Evolutionary conservation across 345 rosid genomes (phyloP).

Genomic region (Euphorbia peplus): DNA sequence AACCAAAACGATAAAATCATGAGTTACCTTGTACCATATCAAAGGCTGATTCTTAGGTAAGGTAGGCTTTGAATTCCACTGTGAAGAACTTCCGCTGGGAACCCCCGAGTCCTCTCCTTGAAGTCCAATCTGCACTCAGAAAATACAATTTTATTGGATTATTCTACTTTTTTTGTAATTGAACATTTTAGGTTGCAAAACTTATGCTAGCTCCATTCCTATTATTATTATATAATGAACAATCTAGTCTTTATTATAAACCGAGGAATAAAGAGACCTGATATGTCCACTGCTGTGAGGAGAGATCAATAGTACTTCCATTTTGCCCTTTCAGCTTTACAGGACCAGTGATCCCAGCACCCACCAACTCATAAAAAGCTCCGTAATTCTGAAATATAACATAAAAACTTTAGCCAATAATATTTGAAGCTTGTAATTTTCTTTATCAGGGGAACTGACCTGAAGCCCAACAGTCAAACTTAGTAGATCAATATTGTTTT

Average conservation of each 20-base stretch:
- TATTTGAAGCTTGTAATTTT: constrained; percentile 3
- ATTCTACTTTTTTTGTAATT: neutral
- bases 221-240: neutral
- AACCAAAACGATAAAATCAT: neutral
- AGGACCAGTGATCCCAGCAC: constrained; percentile 94
- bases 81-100: constrained; percentile 59
- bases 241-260: neutral
- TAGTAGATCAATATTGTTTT: constrained; percentile 75
- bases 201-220: constrained; percentile 9
- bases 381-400: constrained; percentile 69
- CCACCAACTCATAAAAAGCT: constrained; percentile 64
- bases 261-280: constrained; percentile 46
- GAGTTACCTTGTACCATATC: constrained; percentile 89
- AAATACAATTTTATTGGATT: neutral
- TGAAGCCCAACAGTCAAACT: constrained; percentile 96
- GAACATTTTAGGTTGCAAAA: constrained; percentile 1
- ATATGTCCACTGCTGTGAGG: constrained; percentile 78
- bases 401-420: constrained; percentile 9
- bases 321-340: constrained; percentile 60
- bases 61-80: constrained; percentile 61
- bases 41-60: constrained; percentile 77
- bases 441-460: constrained; percentile 37
- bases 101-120: constrained; percentile 79
- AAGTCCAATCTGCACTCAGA: constrained; percentile 60
- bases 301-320: constrained; percentile 54